These are phyloP conservation scores for Agrocybe pediades DNA, from an alignment of 768 basidiomycete genomes.

Conservation along the genomic window DNA sequence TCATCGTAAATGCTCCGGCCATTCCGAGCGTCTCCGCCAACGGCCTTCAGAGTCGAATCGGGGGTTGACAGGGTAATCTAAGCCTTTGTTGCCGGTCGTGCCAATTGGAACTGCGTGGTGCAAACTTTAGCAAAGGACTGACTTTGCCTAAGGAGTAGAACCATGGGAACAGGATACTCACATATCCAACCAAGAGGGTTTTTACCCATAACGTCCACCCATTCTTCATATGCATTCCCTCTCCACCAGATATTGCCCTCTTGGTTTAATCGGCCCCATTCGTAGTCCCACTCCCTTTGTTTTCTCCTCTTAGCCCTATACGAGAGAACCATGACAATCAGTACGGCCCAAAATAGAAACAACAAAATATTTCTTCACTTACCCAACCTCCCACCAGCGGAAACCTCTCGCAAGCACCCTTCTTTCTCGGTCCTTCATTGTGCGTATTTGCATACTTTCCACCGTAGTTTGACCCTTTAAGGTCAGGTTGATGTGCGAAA, in stretches of 20 bases:
- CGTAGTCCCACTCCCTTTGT: slow-evolving; percentile 62
- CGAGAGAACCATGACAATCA: too few relatives aligned
- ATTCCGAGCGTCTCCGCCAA: slow-evolving; percentile 66
- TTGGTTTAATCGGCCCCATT: slow-evolving; percentile 75
- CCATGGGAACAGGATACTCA: slow-evolving; percentile 42
- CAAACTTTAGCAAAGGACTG: not conserved
- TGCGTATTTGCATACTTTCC: slow-evolving; percentile 63
- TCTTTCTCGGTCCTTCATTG: slow-evolving; percentile 68
- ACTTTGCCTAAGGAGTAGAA: not conserved
- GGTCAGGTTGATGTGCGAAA: slow-evolving; percentile 64
- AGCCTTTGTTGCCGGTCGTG: slow-evolving; percentile 53
- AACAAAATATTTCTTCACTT: slow-evolving; percentile 23
- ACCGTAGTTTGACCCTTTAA: slow-evolving; percentile 74
- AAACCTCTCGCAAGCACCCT: slow-evolving; percentile 50
- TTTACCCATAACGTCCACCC: slow-evolving; percentile 83
- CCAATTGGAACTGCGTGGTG: slow-evolving; percentile 32
- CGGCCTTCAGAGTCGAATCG: slow-evolving; percentile 72
- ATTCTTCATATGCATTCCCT: slow-evolving; percentile 61
- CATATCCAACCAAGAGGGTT: slow-evolving; percentile 74
- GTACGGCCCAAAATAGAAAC: too few relatives aligned
- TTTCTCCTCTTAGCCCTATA: slow-evolving; percentile 56
- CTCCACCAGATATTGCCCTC: slow-evolving; percentile 92
- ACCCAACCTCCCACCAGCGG: slow-evolving; percentile 58
- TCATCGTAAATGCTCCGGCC: slow-evolving; percentile 69
- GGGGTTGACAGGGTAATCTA: slow-evolving; percentile 68